These are phyloP conservation scores for Gentiana straminea DNA, from an alignment of 257 asterid genomes.

Conservation along the genomic window DNA sequence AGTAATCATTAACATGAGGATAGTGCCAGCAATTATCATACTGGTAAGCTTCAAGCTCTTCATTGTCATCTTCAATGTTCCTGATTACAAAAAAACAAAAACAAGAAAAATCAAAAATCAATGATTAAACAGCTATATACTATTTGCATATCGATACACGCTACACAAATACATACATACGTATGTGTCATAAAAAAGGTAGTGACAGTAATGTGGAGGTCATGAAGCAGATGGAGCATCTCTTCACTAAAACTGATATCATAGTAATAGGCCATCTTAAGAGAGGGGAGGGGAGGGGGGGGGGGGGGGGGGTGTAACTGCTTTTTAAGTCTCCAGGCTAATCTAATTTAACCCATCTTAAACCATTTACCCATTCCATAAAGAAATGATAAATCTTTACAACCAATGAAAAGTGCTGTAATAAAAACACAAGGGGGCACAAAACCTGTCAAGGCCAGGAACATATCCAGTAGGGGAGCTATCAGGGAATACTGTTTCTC, in stretches of 20 bases:
- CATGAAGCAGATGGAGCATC: not conserved
- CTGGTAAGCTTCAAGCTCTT: constrained; percentile 45
- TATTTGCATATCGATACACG: too few species aligned
- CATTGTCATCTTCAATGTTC: constrained; percentile 62
- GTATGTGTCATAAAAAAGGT: too few species aligned
- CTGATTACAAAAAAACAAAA: constrained; percentile 28
- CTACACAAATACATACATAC: too few species aligned
- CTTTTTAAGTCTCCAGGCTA: too few species aligned
- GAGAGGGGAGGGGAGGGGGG: too few species aligned
- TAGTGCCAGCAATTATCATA: constrained; percentile 31
- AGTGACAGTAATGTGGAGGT: not conserved
- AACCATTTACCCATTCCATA: too few species aligned
- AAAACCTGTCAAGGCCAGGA: constrained; percentile 51
- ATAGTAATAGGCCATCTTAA: not conserved
- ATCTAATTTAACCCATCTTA: too few species aligned
- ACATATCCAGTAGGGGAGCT: constrained; percentile 29
- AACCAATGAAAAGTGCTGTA: not conserved
- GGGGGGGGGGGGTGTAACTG: too few species aligned
- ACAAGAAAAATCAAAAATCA: not conserved
- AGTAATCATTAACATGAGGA: constrained; percentile 49
- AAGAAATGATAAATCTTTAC: not conserved
- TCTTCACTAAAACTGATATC: not conserved
- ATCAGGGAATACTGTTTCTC: constrained; percentile 22
- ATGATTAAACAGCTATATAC: constrained; percentile 5
- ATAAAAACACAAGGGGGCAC: not conserved